Evolutionary conservation across 2,329 filamentous ascomycete genomes (phyloP).

Genomic region (Neoascochyta sp.): DNA sequence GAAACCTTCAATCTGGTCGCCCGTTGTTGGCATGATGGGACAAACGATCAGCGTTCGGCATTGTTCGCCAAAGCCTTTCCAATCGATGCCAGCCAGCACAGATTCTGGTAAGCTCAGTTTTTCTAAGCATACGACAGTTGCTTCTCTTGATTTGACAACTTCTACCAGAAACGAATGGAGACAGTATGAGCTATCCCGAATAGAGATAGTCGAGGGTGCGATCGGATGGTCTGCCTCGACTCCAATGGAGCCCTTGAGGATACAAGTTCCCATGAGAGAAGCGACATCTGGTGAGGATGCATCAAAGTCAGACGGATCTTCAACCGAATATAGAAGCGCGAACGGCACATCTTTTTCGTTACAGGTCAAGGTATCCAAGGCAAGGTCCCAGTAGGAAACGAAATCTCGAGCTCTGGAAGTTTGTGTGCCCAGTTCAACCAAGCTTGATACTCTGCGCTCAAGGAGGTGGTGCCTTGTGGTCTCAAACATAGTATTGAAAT

Average conservation of each 20-base stretch:
- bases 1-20: constrained; percentile 38
- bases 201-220: constrained; percentile 24
- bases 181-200: constrained; percentile 15
- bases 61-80: constrained; percentile 36
- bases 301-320: constrained; percentile 10
- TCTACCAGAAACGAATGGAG: constrained; percentile 25
- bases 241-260: constrained; percentile 26
- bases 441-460: constrained; percentile 38
- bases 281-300: constrained; percentile 14
- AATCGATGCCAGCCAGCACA: constrained; percentile 26
- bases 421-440: constrained; percentile 66
- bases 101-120: constrained; percentile 25
- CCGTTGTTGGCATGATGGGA: constrained; percentile 36
- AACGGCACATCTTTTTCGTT: constrained; percentile 54
- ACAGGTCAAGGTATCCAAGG: constrained; percentile 62
- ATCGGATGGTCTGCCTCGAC: constrained; percentile 20
- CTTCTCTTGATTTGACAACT: constrained; percentile 24
- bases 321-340: constrained; percentile 23
- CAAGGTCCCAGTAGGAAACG: constrained; percentile 65
- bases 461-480: constrained; percentile 56
- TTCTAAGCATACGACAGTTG: constrained; percentile 26
- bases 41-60: constrained; percentile 35
- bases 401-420: constrained; percentile 66
- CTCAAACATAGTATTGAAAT: constrained; percentile 75
- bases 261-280: constrained; percentile 11